Conservation (phyloP, 495 filamentous ascomycete species). For the Saxophila tyrrhenica region DNA sequence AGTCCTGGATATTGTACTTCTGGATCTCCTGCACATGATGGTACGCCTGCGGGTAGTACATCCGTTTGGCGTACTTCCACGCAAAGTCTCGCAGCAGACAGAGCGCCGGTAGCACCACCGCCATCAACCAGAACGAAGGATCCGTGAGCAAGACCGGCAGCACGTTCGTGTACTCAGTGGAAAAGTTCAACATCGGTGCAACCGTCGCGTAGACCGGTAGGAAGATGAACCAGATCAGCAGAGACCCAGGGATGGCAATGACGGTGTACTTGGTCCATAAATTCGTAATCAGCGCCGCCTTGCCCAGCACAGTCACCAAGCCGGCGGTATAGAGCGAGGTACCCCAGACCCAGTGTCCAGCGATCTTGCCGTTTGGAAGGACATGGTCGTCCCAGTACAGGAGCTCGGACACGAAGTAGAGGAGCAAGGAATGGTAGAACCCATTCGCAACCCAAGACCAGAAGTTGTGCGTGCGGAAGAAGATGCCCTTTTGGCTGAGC, state of each 20-base stretch:
- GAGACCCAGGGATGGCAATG: constrained; percentile 87
- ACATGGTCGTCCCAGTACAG: constrained; percentile 73
- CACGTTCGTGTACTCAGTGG: constrained; percentile 73
- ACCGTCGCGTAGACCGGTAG: constrained; percentile 83
- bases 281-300: constrained; percentile 89
- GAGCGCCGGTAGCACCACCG: constrained; percentile 62
- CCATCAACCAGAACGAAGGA: constrained; percentile 84
- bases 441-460: constrained; percentile 86
- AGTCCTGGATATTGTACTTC: constrained; percentile 99
- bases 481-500: constrained; percentile 79
- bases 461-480: constrained; percentile 88
- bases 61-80: constrained; percentile 71
- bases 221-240: constrained; percentile 85
- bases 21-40: constrained; percentile 99
- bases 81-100: constrained; percentile 86
- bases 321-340: constrained; percentile 82
- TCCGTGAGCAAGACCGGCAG: constrained; percentile 68
- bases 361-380: constrained; percentile 59
- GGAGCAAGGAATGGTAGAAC: constrained; percentile 87
- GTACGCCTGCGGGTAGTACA: constrained; percentile 93
- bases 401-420: constrained; percentile 72
- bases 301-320: constrained; percentile 83
- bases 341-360: constrained; percentile 97
- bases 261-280: constrained; percentile 98
- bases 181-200: constrained; percentile 74